Percentiles rank a stretch among this genome's conserved stretches.
Evolutionary conservation across 2,329 filamentous ascomycete species (phyloP).

Genomic region (Cercospora nicotianae): DNA sequence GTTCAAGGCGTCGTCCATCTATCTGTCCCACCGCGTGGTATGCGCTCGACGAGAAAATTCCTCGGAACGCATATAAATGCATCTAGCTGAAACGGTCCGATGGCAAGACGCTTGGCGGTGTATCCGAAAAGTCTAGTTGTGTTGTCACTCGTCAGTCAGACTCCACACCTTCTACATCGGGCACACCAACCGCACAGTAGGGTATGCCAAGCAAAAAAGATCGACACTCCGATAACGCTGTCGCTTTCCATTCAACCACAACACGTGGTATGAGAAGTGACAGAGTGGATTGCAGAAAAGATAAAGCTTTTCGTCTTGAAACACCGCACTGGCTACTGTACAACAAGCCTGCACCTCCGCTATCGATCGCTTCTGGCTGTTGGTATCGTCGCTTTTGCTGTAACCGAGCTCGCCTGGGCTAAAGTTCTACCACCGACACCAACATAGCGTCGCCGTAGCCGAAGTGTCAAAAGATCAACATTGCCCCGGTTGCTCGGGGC

Average conservation of each 20-base stretch:
- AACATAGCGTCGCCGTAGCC: not conserved
- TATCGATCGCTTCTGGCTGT: not conserved
- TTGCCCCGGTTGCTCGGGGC: not conserved
- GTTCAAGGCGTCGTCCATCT: not conserved
- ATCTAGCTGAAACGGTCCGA: constrained; percentile 9
- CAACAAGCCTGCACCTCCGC: not conserved
- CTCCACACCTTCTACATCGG: constrained; percentile 7
- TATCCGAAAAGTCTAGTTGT: not conserved
- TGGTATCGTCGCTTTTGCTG: not conserved
- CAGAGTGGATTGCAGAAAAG: not conserved
- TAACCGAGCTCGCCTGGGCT: not conserved
- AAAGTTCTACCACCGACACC: not conserved
- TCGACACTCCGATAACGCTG: not conserved
- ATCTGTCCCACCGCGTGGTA: not conserved
- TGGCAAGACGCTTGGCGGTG: constrained; percentile 1
- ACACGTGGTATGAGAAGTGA: not conserved
- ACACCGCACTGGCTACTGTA: not conserved
- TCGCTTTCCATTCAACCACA: not conserved
- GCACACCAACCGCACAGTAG: not conserved
- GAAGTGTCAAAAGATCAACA: not conserved
- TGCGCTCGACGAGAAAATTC: not conserved
- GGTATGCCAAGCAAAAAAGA: not conserved
- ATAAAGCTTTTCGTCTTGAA: not conserved
- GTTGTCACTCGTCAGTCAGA: not conserved
- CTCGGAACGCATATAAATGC: not conserved